Evolutionary conservation across 805 yeast species (phyloP), one percentile per base, ranked within the genome.

Genomic region (Suhomyces prunicola): DNA sequence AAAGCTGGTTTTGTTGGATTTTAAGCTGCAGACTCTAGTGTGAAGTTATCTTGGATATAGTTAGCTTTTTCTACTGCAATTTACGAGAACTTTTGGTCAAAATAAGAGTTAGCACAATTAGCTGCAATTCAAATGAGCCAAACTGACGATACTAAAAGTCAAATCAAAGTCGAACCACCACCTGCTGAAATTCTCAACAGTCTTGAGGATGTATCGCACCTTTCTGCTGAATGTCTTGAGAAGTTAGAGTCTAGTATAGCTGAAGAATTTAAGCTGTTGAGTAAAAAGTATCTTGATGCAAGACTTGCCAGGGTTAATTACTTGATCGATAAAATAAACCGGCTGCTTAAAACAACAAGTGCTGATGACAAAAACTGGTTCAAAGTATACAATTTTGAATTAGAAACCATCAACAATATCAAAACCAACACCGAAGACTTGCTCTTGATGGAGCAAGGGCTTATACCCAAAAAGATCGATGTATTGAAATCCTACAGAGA

Each of bases 301-400:
- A 59, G 76, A 35, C 57, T 63, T n/a, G 49, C 66, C 5, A 57
- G 77, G 44, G 60, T 71, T 24, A 61, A 67, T 40, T 58, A 57
- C n/a, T 52, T 71, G 54, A 53, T 70, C 27, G 64, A 60, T 5
- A 54, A 53, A 31, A 50, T 71, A 8, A 63, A 62, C 36, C 44
- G 59, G 19, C 67, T 67, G 50, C 60, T 72, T 26, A 64, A 67
- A 50, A 41, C 56, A 22, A 57, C 66, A 24, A 57, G 54, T 29
- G 66, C 65, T 4, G 67, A 69, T 50, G 76, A 72, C 22, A 56
- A 60, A 46, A 62, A 64, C 45, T 72, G 77, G 77, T 52, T 60
- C 19, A 65, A 66, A 47, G 62, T 71, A 13, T 71, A 61, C 54
- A 59, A 58, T 24, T 67, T 65, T 51, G 77, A 74, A 55, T 59